phyloP scores from a whole-genome alignment of 306 rosid genomes.

The Prosopis cineraria region DNA sequence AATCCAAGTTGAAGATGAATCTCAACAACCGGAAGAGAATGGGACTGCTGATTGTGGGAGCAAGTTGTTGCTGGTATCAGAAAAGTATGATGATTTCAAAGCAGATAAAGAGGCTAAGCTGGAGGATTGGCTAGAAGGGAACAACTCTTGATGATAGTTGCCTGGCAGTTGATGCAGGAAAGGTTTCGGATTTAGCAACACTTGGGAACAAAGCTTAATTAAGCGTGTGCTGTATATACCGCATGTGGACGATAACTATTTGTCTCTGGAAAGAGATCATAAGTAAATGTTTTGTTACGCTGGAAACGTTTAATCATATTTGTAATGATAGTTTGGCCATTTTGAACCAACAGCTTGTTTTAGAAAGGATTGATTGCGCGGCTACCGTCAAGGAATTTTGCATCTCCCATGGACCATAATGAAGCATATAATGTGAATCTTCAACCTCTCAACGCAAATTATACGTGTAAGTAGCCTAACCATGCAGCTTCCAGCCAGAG shows the following conservation, averaged over 20 bases:
- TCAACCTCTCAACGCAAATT: neutral
- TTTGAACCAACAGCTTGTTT: neutral
- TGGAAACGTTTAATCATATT: neutral
- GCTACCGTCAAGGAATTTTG: neutral
- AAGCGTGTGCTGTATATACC: conserved; percentile 33
- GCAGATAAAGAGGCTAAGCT: conserved; percentile 74
- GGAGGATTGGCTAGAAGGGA: conserved; percentile 78
- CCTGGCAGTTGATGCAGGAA: conserved; percentile 34
- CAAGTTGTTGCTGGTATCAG: conserved; percentile 41
- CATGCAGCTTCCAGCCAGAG: neutral
- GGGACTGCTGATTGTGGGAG: conserved; percentile 27
- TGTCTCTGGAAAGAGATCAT: conserved; percentile 2
- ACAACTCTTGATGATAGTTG: conserved; percentile 25
- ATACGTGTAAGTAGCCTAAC: neutral
- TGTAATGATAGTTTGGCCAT: neutral
- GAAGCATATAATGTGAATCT: neutral
- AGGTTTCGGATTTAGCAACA: conserved; percentile 24
- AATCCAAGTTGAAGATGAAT: conserved; percentile 47
- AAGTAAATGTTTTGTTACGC: neutral
- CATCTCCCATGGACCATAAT: neutral
- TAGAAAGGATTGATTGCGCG: neutral
- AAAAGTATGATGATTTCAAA: conserved; percentile 66
- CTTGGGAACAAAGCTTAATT: conserved; percentile 20
- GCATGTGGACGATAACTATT: neutral
- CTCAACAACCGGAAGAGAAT: conserved; percentile 36